Conservation (phyloP, 176 grass and related monocot species). For the Musa acuminata region DNA sequence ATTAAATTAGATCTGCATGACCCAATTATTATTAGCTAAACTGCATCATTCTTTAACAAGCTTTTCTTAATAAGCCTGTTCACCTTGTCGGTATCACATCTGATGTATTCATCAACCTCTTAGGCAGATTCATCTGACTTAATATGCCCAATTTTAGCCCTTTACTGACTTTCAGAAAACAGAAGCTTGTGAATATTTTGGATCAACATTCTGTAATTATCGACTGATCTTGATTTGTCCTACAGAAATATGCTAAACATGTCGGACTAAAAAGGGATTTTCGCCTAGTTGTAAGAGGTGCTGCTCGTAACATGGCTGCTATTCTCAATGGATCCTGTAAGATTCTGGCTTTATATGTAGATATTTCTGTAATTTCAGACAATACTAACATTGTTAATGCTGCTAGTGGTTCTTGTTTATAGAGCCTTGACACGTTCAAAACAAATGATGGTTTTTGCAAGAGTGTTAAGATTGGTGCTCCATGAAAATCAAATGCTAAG, state of each 20-base stretch:
- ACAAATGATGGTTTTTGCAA: too few species aligned
- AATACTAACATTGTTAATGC: too few species aligned
- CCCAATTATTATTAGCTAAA: too few species aligned
- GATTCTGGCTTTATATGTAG: constrained; percentile 27
- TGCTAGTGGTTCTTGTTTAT: neutral
- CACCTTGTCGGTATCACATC: too few species aligned
- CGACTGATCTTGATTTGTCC: constrained; percentile 13
- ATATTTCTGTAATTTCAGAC: neutral
- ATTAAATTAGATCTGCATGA: too few species aligned
- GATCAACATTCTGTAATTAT: neutral
- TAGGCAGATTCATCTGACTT: neutral
- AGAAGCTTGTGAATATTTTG: too few species aligned
- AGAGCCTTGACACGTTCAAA: too few species aligned
- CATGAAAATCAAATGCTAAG: too few species aligned
- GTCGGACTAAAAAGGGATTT: constrained; percentile 96
- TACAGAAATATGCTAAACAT: constrained; percentile 91
- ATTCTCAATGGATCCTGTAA: constrained; percentile 98
- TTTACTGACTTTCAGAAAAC: neutral
- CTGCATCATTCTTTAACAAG: too few species aligned
- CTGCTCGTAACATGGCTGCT: constrained; percentile 86
- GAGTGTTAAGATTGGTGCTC: too few species aligned
- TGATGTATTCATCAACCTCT: neutral
- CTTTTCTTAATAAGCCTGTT: too few species aligned
- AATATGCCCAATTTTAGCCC: neutral
- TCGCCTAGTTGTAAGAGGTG: constrained; percentile 84